These are phyloP conservation scores for Colletotrichum zoysiae DNA, from an alignment of 2,329 filamentous ascomycete species.

Conservation along the genomic window DNA sequence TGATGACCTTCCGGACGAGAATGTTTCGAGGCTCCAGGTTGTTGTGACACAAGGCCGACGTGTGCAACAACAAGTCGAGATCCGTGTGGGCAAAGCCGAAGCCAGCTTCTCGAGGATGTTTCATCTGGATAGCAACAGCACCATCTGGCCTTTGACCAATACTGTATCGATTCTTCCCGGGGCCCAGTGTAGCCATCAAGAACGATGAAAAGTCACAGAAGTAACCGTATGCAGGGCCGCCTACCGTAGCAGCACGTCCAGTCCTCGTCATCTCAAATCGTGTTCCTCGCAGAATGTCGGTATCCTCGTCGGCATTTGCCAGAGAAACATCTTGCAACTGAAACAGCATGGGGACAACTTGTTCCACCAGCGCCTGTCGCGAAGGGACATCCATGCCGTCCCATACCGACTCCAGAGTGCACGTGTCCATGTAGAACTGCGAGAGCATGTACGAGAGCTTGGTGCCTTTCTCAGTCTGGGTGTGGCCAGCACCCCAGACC, in stretches of 20 bases:
- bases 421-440: conserved; percentile 1
- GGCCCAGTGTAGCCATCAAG: background rate
- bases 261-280: background rate
- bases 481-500: conserved; percentile 23
- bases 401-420: conserved; percentile 4
- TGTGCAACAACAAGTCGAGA: background rate
- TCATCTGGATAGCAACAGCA: background rate
- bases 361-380: background rate
- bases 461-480: background rate
- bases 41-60: conserved; percentile 26
- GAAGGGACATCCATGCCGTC: background rate
- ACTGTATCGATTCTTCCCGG: background rate
- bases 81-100: conserved; percentile 18
- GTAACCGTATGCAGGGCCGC: conserved; percentile 4
- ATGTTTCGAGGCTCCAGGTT: conserved; percentile 31
- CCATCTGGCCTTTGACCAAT: conserved; percentile 6
- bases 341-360: background rate
- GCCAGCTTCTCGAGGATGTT: background rate
- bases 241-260: background rate
- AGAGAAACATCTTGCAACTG: background rate
- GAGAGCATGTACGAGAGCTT: conserved; percentile 18
- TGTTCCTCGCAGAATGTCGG: background rate
- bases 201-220: background rate
- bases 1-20: background rate
- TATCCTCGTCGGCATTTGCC: background rate